Evolutionary conservation across 2,329 filamentous ascomycete species (phyloP).

Genomic region (Fusarium sp.): DNA sequence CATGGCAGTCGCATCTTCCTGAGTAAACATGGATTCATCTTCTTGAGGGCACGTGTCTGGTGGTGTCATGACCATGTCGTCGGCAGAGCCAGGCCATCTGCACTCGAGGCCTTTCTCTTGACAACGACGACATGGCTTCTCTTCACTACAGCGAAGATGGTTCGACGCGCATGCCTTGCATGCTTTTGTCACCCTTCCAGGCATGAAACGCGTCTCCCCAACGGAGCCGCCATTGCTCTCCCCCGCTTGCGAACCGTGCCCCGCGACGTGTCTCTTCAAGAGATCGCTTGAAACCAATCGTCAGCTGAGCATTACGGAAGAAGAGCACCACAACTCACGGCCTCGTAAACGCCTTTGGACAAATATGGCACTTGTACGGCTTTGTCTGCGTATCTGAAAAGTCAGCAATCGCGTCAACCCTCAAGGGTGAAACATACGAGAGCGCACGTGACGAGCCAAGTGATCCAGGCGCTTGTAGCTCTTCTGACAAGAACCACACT

Average conservation of each 20-base stretch:
- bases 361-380: conserved; percentile 46
- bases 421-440: conserved; percentile 38
- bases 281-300: conserved; percentile 37
- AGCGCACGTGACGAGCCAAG: conserved; percentile 49
- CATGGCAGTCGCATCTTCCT: not conserved
- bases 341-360: conserved; percentile 46
- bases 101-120: conserved; percentile 43
- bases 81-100: conserved; percentile 35
- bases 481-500: conserved; percentile 44
- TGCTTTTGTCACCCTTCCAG: conserved; percentile 42
- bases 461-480: conserved; percentile 48
- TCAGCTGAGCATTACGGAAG: not conserved
- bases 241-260: conserved; percentile 31
- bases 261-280: conserved; percentile 39
- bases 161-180: conserved; percentile 46
- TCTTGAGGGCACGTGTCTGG: conserved; percentile 15
- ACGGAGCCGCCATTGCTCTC: not conserved
- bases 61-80: conserved; percentile 25
- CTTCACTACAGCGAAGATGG: conserved; percentile 46
- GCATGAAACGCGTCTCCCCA: conserved; percentile 24
- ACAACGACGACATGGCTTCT: conserved; percentile 47
- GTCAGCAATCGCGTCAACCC: not conserved
- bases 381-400: conserved; percentile 47
- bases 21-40: conserved; percentile 6
- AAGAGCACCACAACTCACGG: conserved; percentile 31